Percentiles rank a stretch among this genome's conserved stretches.
These are phyloP conservation scores for Ceratocystis lukuohia DNA, from an alignment of 2,329 filamentous ascomycete species.

Conservation along the genomic window DNA sequence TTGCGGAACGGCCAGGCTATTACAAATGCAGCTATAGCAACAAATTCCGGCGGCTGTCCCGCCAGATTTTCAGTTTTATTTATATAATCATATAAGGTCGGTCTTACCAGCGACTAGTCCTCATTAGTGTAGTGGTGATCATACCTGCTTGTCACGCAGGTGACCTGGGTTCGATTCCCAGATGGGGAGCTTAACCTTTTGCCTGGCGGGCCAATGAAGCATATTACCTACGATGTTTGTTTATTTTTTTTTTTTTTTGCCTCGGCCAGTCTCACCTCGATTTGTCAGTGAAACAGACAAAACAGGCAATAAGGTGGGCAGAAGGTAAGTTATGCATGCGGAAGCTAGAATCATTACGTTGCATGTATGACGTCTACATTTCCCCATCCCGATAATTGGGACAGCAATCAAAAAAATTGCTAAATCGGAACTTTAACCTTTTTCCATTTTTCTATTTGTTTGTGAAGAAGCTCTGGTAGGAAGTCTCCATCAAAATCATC, in stretches of 20 bases:
- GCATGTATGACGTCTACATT: neutral
- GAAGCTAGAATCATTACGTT: neutral
- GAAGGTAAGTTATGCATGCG: neutral
- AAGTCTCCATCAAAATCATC: neutral
- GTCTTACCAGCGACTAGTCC: neutral
- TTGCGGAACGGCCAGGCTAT: neutral
- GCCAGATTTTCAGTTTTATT: neutral
- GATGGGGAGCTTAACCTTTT: slow-evolving; percentile 17
- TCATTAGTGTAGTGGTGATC: slow-evolving; percentile 19
- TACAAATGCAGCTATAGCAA: neutral
- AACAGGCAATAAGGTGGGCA: neutral
- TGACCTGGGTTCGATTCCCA: slow-evolving; percentile 19
- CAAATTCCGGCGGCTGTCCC: no score
- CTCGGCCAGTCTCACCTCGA: neutral
- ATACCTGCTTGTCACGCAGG: slow-evolving; percentile 19
- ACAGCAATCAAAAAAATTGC: neutral
- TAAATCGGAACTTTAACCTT: neutral
- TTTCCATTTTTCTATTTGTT: neutral
- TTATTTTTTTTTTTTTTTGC: neutral
- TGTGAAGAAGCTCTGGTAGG: neutral
- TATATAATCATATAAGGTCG: neutral
- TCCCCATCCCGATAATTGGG: neutral
- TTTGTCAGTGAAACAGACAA: neutral
- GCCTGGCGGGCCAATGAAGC: neutral
- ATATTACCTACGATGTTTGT: neutral